These are phyloP conservation scores for Gastroboletus turbinatus DNA, from an alignment of 1,284 basidiomycete species.

Conservation along the genomic window DNA sequence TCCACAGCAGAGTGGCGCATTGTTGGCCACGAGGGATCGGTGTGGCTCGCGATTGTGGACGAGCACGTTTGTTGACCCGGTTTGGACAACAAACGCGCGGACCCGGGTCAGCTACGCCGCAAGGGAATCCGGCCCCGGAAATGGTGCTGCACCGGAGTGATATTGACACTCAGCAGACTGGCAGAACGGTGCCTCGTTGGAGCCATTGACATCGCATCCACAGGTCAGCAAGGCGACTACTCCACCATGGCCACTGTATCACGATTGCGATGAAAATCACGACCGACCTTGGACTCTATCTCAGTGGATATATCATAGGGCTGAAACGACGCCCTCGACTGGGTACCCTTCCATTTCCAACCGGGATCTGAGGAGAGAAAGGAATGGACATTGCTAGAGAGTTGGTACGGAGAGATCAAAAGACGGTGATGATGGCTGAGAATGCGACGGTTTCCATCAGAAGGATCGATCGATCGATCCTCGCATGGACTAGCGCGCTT, in stretches of 20 bases:
- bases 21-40: constrained; percentile 1
- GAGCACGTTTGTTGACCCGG: not conserved
- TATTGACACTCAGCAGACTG: constrained; percentile 2
- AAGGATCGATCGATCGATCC: constrained; percentile 29
- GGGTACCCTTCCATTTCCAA: constrained; percentile 5
- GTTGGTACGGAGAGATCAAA: constrained; percentile 12
- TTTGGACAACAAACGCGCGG: not conserved
- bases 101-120: not conserved
- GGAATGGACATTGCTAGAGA: constrained; percentile 1
- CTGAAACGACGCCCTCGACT: not conserved
- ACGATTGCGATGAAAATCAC: constrained; percentile 4
- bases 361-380: not conserved
- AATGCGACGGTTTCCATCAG: constrained; percentile 31
- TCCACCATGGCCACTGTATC: constrained; percentile 3
- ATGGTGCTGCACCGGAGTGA: constrained; percentile 2
- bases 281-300: not conserved
- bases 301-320: not conserved
- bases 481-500: constrained; percentile 20
- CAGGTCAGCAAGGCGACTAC: not conserved
- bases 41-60: not conserved
- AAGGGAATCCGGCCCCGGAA: constrained; percentile 1
- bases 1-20: constrained; percentile 8
- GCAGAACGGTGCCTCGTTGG: not conserved
- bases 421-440: constrained; percentile 16
- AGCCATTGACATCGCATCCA: constrained; percentile 5